Percentiles rank a stretch among this genome's conserved stretches.
phyloP scores from a whole-genome alignment of 2,329 filamentous ascomycete species.

The Scortechinia acanthostroma region DNA sequence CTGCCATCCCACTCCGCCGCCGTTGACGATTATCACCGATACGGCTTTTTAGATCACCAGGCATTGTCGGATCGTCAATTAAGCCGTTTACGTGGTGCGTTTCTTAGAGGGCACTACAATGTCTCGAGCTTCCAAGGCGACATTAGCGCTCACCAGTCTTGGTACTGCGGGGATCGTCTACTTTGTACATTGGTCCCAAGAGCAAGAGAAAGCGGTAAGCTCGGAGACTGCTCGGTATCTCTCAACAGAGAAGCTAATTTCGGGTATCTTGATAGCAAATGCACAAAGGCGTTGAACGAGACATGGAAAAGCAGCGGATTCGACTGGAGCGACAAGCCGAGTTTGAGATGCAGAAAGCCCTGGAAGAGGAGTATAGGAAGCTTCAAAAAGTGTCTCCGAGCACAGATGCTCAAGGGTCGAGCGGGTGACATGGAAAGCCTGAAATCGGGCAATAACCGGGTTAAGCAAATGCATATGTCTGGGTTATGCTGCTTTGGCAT shows the following conservation, averaged over 20 bases:
- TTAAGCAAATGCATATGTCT: no score
- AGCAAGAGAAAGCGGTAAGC: slow-evolving; percentile 70
- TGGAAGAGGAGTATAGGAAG: slow-evolving; percentile 87
- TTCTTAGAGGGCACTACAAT: slow-evolving; percentile 40
- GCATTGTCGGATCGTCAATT: background rate
- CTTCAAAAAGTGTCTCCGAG: slow-evolving; percentile 68
- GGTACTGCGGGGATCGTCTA: slow-evolving; percentile 71
- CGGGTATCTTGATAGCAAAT: slow-evolving; percentile 67
- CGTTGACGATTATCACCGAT: background rate
- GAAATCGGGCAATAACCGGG: no score
- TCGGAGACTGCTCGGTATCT: no score
- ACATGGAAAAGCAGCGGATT: slow-evolving; percentile 86
- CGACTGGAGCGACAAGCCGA: slow-evolving; percentile 88
- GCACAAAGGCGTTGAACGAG: slow-evolving; percentile 88
- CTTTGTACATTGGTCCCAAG: slow-evolving; percentile 85
- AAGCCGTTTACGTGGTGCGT: no score
- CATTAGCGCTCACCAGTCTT: slow-evolving; percentile 70
- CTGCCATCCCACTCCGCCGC: background rate
- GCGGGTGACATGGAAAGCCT: background rate
- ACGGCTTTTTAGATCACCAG: background rate
- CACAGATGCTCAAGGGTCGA: slow-evolving; percentile 6
- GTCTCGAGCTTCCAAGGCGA: slow-evolving; percentile 86
- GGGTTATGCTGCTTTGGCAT: no score
- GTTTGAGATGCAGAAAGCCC: slow-evolving; percentile 79
- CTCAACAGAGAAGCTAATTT: no score